Percentiles rank a stretch among this genome's conserved stretches.
Conservation (phyloP, 805 yeast species). For the Saccharomyces mikatae region DNA sequence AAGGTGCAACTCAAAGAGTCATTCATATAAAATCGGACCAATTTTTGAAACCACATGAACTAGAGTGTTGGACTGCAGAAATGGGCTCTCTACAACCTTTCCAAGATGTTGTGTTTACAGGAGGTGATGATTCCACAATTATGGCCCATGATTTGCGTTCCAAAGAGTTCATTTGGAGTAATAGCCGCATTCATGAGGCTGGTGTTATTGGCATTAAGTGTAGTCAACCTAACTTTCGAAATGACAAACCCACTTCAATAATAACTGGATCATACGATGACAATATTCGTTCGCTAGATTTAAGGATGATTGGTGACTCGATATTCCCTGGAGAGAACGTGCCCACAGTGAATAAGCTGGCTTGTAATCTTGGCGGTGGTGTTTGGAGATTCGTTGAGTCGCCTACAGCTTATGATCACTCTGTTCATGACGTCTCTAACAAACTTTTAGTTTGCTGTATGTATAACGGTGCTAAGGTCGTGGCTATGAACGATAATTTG, state of each 20-base stretch:
- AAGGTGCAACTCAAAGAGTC: slow-evolving; percentile 8
- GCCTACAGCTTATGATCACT: slow-evolving; percentile 22
- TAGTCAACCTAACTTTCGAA: slow-evolving; percentile 21
- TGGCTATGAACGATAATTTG: slow-evolving; percentile 32
- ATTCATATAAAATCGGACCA: slow-evolving; percentile 3
- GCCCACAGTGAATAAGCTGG: slow-evolving; percentile 39
- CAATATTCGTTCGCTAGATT: slow-evolving; percentile 56
- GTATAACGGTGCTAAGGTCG: slow-evolving; percentile 86
- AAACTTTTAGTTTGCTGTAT: slow-evolving; percentile 76
- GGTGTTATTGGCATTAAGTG: slow-evolving; percentile 81
- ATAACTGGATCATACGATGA: slow-evolving; percentile 93
- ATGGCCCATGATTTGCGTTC: slow-evolving; percentile 63
- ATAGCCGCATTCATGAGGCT: slow-evolving; percentile 67
- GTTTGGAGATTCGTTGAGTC: slow-evolving; percentile 86
- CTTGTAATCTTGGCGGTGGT: slow-evolving; percentile 73
- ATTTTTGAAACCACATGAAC: slow-evolving; percentile 42
- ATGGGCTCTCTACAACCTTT: slow-evolving; percentile 52
- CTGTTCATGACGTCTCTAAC: slow-evolving; percentile 21
- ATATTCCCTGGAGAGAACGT: slow-evolving; percentile 40
- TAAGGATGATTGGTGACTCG: slow-evolving; percentile 45
- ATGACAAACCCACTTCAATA: slow-evolving; percentile 21
- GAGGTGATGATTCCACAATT: slow-evolving; percentile 81
- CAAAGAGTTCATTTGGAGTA: slow-evolving; percentile 26
- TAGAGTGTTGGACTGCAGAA: slow-evolving; percentile 86
- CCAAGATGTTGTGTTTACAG: slow-evolving; percentile 59